These are phyloP conservation scores for Wickerhamiella infanticola DNA, from an alignment of 1,139 yeast genomes.

Conservation along the genomic window DNA sequence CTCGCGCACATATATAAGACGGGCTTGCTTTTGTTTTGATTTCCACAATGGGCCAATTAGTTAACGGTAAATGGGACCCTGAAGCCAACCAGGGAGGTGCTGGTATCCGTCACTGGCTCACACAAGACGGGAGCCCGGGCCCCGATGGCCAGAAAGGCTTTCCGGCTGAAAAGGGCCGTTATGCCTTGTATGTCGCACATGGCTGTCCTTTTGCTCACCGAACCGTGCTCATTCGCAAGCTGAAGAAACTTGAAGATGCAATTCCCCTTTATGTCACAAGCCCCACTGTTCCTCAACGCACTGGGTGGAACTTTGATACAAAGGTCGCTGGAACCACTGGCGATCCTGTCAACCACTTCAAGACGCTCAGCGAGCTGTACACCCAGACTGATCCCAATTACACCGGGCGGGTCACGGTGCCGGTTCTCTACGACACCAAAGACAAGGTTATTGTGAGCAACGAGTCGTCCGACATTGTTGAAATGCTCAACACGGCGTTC, in stretches of 20 bases:
- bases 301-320: conserved; percentile 75
- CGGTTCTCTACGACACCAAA: conserved; percentile 81
- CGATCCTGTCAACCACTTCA: conserved; percentile 47
- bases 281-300: conserved; percentile 56
- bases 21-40: no score
- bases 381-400: conserved; percentile 62
- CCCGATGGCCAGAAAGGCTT: conserved; percentile 19
- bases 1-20: no score
- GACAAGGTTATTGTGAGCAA: conserved; percentile 69
- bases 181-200: conserved; percentile 73
- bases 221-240: conserved; percentile 46
- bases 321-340: conserved; percentile 40
- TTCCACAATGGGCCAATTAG: conserved; percentile 7
- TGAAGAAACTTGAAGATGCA: conserved; percentile 53
- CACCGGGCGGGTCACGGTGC: conserved; percentile 75
- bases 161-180: conserved; percentile 62
- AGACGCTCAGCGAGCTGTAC: conserved; percentile 55
- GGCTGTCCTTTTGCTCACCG: conserved; percentile 71
- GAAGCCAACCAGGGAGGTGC: conserved; percentile 3
- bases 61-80: conserved; percentile 8
- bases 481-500: conserved; percentile 65
- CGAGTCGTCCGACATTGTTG: conserved; percentile 75
- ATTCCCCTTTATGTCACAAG: conserved; percentile 55
- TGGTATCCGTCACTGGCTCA: conserved; percentile 8
- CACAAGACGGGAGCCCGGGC: conserved; percentile 7